phyloP scores from a whole-genome alignment of 2,329 filamentous ascomycete species.

The Trichoderma oligosporum region DNA sequence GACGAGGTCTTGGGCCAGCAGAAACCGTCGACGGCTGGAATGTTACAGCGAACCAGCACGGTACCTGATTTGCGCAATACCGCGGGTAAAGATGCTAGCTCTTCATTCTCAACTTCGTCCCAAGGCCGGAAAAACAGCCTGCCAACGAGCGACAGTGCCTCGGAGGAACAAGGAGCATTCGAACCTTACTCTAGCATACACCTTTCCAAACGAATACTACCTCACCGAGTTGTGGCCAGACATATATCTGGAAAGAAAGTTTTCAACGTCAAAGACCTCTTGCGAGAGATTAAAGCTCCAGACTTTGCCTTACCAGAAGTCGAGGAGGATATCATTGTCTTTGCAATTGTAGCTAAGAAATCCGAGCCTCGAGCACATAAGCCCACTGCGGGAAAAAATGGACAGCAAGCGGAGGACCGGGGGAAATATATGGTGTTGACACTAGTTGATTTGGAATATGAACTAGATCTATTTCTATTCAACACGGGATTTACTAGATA shows the following conservation, averaged over 20 bases:
- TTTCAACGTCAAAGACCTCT: slow-evolving; percentile 73
- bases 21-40: slow-evolving; percentile 26
- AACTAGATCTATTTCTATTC: slow-evolving; percentile 89
- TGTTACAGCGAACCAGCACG: slow-evolving; percentile 44
- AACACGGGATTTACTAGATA: slow-evolving; percentile 85
- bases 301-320: slow-evolving; percentile 76
- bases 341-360: slow-evolving; percentile 84
- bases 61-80: slow-evolving; percentile 30
- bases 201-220: slow-evolving; percentile 75
- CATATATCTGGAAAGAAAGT: slow-evolving; percentile 74
- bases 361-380: slow-evolving; percentile 69
- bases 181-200: slow-evolving; percentile 85
- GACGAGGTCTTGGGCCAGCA: slow-evolving; percentile 54
- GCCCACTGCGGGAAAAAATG: slow-evolving; percentile 40
- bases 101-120: neutral
- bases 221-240: slow-evolving; percentile 74
- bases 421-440: slow-evolving; percentile 92
- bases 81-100: slow-evolving; percentile 21
- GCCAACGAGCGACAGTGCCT: slow-evolving; percentile 23
- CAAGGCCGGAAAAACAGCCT: slow-evolving; percentile 20
- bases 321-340: slow-evolving; percentile 84
- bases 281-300: slow-evolving; percentile 77
- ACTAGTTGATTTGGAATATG: slow-evolving; percentile 83
- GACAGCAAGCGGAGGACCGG: slow-evolving; percentile 51
- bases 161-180: slow-evolving; percentile 52